These are phyloP conservation scores for Alternaria angustiovoidea DNA, from an alignment of 2,329 filamentous ascomycete genomes.

Conservation along the genomic window DNA sequence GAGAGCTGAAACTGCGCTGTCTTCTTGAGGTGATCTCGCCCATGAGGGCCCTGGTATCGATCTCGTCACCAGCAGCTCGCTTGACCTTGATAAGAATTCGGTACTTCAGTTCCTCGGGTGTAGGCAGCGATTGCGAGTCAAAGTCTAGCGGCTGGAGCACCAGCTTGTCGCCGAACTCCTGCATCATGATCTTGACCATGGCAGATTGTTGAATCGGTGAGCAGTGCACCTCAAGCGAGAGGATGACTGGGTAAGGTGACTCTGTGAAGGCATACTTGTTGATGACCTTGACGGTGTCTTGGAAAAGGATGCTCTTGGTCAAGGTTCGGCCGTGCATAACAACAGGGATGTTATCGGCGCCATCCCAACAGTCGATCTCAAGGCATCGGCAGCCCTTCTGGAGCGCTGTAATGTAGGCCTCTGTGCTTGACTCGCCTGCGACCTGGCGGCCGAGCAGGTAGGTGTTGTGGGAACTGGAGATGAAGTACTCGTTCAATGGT, in stretches of 20 bases:
- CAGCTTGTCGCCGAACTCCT: slow-evolving; percentile 81
- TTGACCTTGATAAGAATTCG: slow-evolving; percentile 96
- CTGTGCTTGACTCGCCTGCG: slow-evolving; percentile 87
- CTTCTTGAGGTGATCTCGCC: slow-evolving; percentile 48
- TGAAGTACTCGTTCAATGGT: slow-evolving; percentile 95
- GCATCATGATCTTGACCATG: slow-evolving; percentile 91
- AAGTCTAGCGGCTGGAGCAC: slow-evolving; percentile 77
- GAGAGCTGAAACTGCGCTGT: slow-evolving; percentile 78
- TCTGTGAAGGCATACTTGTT: slow-evolving; percentile 92
- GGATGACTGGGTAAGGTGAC: slow-evolving; percentile 87
- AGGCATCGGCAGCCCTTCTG: slow-evolving; percentile 92
- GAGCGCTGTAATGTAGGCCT: slow-evolving; percentile 91
- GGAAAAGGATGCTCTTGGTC: slow-evolving; percentile 87
- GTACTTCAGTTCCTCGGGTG: slow-evolving; percentile 83
- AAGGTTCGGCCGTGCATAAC: slow-evolving; percentile 91
- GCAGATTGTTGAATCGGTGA: slow-evolving; percentile 79
- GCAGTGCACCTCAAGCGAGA: slow-evolving; percentile 97
- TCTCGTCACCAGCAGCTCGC: slow-evolving; percentile 66
- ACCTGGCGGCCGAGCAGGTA: slow-evolving; percentile 93
- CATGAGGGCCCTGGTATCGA: slow-evolving; percentile 46
- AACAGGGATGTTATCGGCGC: slow-evolving; percentile 82
- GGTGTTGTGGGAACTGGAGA: slow-evolving; percentile 98
- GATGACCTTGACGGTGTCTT: slow-evolving; percentile 90
- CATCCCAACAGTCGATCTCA: slow-evolving; percentile 98
- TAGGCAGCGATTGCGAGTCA: slow-evolving; percentile 74